phyloP scores from a whole-genome alignment of 2,329 filamentous ascomycete genomes.

The Pezicula neosporulosa region DNA sequence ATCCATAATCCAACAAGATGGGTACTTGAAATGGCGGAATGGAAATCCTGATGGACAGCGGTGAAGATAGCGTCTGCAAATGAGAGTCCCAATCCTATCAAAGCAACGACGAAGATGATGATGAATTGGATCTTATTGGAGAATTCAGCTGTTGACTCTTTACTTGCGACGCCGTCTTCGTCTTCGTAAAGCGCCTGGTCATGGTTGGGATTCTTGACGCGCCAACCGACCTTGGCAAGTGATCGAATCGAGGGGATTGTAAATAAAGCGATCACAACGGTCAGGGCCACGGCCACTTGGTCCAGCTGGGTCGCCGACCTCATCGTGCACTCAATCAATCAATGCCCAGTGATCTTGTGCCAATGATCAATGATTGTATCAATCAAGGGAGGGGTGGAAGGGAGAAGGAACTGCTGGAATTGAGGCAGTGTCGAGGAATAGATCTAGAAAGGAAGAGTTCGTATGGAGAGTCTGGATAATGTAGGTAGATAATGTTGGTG shows the following conservation, averaged over 20 bases:
- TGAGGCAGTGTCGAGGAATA: no score
- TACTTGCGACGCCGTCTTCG: slow-evolving; percentile 63
- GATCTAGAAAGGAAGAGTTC: no score
- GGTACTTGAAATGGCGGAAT: slow-evolving; percentile 18
- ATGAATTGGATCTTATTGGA: slow-evolving; percentile 55
- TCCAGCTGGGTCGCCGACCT: background rate
- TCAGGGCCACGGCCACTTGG: background rate
- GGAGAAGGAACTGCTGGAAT: no score
- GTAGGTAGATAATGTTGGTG: no score
- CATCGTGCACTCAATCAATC: background rate
- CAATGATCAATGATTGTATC: no score
- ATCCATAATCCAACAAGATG: slow-evolving; percentile 51
- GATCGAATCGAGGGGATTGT: slow-evolving; percentile 17
- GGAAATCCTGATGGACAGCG: slow-evolving; percentile 29
- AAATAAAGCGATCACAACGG: slow-evolving; percentile 2
- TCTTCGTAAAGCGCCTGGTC: slow-evolving; percentile 52
- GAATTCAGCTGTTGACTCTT: slow-evolving; percentile 58
- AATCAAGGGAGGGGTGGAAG: no score
- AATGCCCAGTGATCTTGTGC: no score
- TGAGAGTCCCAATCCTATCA: slow-evolving; percentile 50
- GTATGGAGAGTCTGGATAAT: no score
- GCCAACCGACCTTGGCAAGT: slow-evolving; percentile 13
- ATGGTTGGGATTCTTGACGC: slow-evolving; percentile 7
- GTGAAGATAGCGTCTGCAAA: slow-evolving; percentile 51
- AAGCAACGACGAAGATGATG: slow-evolving; percentile 46